phyloP scores from a whole-genome alignment of 2,329 filamentous ascomycete genomes.

The Cryoendolithus antarcticus region DNA sequence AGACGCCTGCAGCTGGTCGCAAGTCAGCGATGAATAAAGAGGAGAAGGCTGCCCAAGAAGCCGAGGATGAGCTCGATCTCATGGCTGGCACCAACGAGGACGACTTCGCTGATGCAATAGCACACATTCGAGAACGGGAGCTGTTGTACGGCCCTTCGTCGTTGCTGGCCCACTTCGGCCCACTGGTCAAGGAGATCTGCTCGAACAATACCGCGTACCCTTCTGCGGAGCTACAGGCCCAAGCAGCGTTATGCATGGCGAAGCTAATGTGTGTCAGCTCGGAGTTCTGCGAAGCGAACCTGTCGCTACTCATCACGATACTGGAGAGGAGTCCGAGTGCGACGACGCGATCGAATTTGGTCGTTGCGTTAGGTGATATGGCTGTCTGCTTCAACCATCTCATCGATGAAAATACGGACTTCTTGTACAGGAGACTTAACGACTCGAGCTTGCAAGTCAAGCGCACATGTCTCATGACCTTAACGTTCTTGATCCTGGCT shows the following conservation, averaged over 20 bases:
- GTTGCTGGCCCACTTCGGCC: slow-evolving; percentile 79
- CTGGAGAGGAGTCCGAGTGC: slow-evolving; percentile 89
- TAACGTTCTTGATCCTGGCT: slow-evolving; percentile 92
- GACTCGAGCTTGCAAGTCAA: slow-evolving; percentile 84
- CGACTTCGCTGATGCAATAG: slow-evolving; percentile 79
- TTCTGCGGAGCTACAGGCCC: slow-evolving; percentile 80
- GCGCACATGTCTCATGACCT: slow-evolving; percentile 92
- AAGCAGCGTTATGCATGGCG: slow-evolving; percentile 84
- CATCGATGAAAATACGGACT: slow-evolving; percentile 98
- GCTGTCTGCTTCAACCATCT: slow-evolving; percentile 98
- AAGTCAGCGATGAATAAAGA: slow-evolving; percentile 29
- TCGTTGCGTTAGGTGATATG: slow-evolving; percentile 96
- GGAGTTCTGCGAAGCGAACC: slow-evolving; percentile 88
- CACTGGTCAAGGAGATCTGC: slow-evolving; percentile 85
- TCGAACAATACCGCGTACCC: slow-evolving; percentile 87
- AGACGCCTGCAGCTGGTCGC: slow-evolving; percentile 15
- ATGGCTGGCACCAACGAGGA: slow-evolving; percentile 95
- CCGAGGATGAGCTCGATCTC: slow-evolving; percentile 83
- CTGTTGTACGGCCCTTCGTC: slow-evolving; percentile 72
- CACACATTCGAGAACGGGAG: slow-evolving; percentile 72
- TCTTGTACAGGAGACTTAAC: slow-evolving; percentile 84
- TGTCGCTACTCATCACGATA: slow-evolving; percentile 91
- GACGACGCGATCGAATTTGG: slow-evolving; percentile 87
- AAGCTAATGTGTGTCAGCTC: slow-evolving; percentile 98
- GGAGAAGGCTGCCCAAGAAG: slow-evolving; percentile 40